Conservation (phyloP, 495 filamentous ascomycete genomes). For the Penicillium macrosclerotiorum region DNA sequence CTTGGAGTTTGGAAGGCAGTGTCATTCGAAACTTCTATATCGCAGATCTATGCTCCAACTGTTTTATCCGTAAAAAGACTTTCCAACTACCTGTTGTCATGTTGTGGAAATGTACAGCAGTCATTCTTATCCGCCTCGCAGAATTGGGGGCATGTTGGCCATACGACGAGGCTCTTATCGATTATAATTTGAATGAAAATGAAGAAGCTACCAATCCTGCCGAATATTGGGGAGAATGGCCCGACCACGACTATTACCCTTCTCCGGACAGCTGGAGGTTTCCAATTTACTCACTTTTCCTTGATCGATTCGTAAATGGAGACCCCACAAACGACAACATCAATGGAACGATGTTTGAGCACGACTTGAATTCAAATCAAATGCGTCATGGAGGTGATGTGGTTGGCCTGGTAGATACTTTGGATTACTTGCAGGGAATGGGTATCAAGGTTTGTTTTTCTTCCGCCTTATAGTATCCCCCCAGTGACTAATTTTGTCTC, state of each 20-base stretch:
- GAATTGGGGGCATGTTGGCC: slow-evolving; percentile 42
- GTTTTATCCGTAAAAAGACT: no score
- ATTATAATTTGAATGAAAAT: slow-evolving; percentile 66
- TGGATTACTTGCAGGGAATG: slow-evolving; percentile 75
- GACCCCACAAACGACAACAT: slow-evolving; percentile 70
- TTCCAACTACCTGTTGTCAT: slow-evolving; percentile 13
- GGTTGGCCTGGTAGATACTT: slow-evolving; percentile 58
- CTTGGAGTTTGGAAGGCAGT: no score
- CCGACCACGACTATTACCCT: slow-evolving; percentile 50
- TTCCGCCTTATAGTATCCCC: no score
- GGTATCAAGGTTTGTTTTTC: slow-evolving; percentile 59
- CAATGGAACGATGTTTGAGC: slow-evolving; percentile 68
- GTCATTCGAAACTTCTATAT: no score
- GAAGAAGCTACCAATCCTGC: slow-evolving; percentile 53
- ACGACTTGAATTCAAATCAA: slow-evolving; percentile 65
- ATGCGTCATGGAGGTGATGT: slow-evolving; percentile 75
- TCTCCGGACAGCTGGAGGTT: slow-evolving; percentile 70
- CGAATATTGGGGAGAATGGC: slow-evolving; percentile 63
- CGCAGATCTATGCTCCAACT: no score
- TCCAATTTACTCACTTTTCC: slow-evolving; percentile 68
- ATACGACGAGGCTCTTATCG: slow-evolving; percentile 52
- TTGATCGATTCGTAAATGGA: slow-evolving; percentile 72
- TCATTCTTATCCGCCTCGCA: slow-evolving; percentile 29
- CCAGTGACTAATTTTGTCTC: slow-evolving; percentile 10
- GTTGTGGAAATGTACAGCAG: slow-evolving; percentile 32